Percentiles rank a stretch among this genome's conserved stretches.
phyloP scores from a whole-genome alignment of 192 early-diverging fungal species.

The Gamsiella multidivaricata region DNA sequence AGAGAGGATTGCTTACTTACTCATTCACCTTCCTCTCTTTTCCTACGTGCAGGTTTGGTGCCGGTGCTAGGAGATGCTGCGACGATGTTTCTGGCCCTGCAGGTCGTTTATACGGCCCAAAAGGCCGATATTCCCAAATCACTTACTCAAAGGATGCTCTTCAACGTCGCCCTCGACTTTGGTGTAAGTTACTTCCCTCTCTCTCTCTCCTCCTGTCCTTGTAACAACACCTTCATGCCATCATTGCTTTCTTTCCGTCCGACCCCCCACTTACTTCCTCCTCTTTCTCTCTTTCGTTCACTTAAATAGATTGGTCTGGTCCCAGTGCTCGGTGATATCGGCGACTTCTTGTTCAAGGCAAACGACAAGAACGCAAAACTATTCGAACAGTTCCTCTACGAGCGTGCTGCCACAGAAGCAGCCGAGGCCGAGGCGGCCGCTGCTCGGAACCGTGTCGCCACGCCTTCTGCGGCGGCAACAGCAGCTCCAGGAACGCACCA shows the following conservation, averaged over 20 bases:
- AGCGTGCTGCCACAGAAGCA: slow-evolving; percentile 21
- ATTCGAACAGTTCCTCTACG: slow-evolving; percentile 59
- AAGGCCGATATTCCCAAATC: slow-evolving; percentile 57
- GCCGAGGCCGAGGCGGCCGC: slow-evolving; percentile 17
- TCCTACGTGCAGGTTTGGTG: slow-evolving; percentile 15
- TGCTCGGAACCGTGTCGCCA: background rate
- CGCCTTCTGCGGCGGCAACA: slow-evolving; percentile 5
- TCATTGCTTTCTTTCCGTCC: background rate
- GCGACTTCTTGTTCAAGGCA: slow-evolving; percentile 62
- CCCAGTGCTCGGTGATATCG: slow-evolving; percentile 62
- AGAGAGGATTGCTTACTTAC: too few species aligned
- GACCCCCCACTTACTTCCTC: background rate
- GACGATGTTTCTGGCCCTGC: slow-evolving; percentile 51
- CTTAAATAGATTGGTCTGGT: slow-evolving; percentile 64
- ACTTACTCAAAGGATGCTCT: slow-evolving; percentile 54
- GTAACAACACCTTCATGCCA: too few species aligned
- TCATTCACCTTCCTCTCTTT: too few species aligned
- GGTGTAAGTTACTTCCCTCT: slow-evolving; percentile 43
- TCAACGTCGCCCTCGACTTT: slow-evolving; percentile 65
- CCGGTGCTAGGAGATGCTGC: slow-evolving; percentile 63
- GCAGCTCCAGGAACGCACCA: background rate
- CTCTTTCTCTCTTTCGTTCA: background rate
- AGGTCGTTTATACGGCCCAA: slow-evolving; percentile 53
- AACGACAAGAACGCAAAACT: slow-evolving; percentile 64
- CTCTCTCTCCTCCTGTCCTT: too few species aligned